phyloP scores from a whole-genome alignment of 768 basidiomycete genomes.

The Suillus hirtellus region DNA sequence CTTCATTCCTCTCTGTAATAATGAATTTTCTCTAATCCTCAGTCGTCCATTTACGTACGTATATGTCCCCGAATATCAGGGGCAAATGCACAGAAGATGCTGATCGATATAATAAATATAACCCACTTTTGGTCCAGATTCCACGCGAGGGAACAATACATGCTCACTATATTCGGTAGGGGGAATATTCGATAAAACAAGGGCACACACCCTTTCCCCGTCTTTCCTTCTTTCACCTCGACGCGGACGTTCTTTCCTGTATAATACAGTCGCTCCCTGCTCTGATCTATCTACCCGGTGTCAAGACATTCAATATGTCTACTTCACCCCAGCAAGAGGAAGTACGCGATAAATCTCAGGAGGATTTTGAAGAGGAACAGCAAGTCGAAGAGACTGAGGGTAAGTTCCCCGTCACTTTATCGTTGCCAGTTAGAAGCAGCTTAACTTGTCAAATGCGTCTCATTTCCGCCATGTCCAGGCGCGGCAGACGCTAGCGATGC shows the following conservation, averaged over 20 bases:
- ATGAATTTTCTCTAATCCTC: conserved; percentile 37
- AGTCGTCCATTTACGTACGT: conserved; percentile 57
- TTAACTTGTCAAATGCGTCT: conserved; percentile 20
- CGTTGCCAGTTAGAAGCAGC: conserved; percentile 17
- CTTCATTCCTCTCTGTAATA: conserved; percentile 28
- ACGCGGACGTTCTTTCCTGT: conserved; percentile 32
- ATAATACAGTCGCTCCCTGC: conserved; percentile 18
- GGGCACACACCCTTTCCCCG: conserved; percentile 62
- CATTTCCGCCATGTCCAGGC: conserved; percentile 32
- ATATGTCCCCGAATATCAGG: conserved; percentile 56
- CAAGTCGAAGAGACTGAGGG: conserved; percentile 33
- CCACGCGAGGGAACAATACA: conserved; percentile 66
- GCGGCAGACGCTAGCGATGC: conserved; percentile 40
- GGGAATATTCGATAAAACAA: conserved; percentile 76
- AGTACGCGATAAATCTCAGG: conserved; percentile 52
- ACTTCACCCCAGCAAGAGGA: conserved; percentile 60
- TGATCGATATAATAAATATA: conserved; percentile 59
- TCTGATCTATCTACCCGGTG: conserved; percentile 20
- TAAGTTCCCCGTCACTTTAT: conserved; percentile 20
- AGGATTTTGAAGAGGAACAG: conserved; percentile 55
- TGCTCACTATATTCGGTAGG: conserved; percentile 71
- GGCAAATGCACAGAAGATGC: conserved; percentile 51
- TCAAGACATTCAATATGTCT: conserved; percentile 49
- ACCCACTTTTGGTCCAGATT: conserved; percentile 53
- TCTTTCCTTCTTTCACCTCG: conserved; percentile 49